phyloP scores from a whole-genome alignment of 108 stramenopile genomes.

The Skeletonema costatum region DNA sequence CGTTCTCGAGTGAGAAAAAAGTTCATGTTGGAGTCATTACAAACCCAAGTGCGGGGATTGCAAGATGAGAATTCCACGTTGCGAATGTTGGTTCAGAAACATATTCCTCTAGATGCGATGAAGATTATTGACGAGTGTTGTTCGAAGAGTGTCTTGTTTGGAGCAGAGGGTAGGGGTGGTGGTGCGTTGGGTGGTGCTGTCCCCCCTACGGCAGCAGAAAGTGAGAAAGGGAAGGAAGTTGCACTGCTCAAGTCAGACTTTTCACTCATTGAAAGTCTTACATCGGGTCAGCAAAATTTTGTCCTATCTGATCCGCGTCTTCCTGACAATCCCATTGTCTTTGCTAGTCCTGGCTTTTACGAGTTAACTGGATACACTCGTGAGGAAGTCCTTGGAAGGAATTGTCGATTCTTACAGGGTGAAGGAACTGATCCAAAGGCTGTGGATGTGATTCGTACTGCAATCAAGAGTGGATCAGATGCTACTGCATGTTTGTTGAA shows the following conservation, averaged over 20 bases:
- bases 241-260: slow-evolving; percentile 79
- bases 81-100: slow-evolving; percentile 77
- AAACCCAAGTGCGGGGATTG: slow-evolving; percentile 86
- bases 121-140: slow-evolving; percentile 85
- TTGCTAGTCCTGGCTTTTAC: slow-evolving; percentile 91
- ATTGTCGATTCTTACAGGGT: slow-evolving; percentile 98
- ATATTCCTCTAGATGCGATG: slow-evolving; percentile 80
- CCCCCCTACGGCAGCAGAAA: slow-evolving; percentile 12
- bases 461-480: slow-evolving; percentile 83
- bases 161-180: slow-evolving; percentile 5
- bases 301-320: slow-evolving; percentile 95
- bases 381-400: slow-evolving; percentile 95
- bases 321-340: slow-evolving; percentile 97
- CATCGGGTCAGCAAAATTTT: slow-evolving; percentile 87
- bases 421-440: slow-evolving; percentile 92
- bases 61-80: slow-evolving; percentile 91
- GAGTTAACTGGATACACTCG: slow-evolving; percentile 94
- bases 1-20: slow-evolving; percentile 97
- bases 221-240: slow-evolving; percentile 20
- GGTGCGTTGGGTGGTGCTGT: slow-evolving; percentile 1
- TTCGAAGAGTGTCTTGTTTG: slow-evolving; percentile 71
- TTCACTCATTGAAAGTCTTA: slow-evolving; percentile 79
- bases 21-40: slow-evolving; percentile 96
- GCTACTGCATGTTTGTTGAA: slow-evolving; percentile 92
- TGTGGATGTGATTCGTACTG: slow-evolving; percentile 88